A percentile compares a stretch with the other conserved stretches of the same genome.
Conservation (phyloP, 345 rosid species). For the Eutrema yunnanense region DNA sequence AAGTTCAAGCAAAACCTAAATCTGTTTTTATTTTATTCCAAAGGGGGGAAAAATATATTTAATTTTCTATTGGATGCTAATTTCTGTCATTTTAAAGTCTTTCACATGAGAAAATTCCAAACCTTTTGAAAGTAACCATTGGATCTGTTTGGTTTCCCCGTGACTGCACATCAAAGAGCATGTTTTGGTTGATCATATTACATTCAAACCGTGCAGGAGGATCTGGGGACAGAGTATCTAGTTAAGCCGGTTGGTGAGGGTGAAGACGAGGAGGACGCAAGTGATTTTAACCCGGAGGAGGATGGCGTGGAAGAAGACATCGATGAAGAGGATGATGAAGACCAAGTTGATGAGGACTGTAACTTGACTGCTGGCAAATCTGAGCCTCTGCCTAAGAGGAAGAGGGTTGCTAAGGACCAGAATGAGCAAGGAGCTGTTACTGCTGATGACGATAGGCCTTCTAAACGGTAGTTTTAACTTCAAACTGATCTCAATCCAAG, state of each 20-base stretch:
- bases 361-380: conserved; percentile 19
- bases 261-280: conserved; percentile 85
- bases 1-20: neutral
- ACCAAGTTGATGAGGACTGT: conserved; percentile 4
- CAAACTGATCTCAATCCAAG: conserved; percentile 2
- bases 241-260: conserved; percentile 65
- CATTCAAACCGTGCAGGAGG: conserved; percentile 42
- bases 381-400: conserved; percentile 22
- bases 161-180: neutral
- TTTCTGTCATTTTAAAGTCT: neutral
- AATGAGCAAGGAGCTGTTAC: conserved; percentile 30
- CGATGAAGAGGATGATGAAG: conserved; percentile 29
- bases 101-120: neutral
- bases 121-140: neutral
- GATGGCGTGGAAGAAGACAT: conserved; percentile 51
- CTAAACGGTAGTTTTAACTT: conserved; percentile 49
- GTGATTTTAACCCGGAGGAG: conserved; percentile 76
- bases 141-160: neutral
- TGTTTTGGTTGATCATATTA: neutral
- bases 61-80: neutral
- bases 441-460: conserved; percentile 63
- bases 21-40: neutral
- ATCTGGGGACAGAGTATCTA: conserved; percentile 73
- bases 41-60: neutral
- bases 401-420: conserved; percentile 15